Evolutionary conservation across 768 basidiomycete species (phyloP), one percentile per base, ranked within the genome.

Genomic region (Agrocybe pediades): DNA sequence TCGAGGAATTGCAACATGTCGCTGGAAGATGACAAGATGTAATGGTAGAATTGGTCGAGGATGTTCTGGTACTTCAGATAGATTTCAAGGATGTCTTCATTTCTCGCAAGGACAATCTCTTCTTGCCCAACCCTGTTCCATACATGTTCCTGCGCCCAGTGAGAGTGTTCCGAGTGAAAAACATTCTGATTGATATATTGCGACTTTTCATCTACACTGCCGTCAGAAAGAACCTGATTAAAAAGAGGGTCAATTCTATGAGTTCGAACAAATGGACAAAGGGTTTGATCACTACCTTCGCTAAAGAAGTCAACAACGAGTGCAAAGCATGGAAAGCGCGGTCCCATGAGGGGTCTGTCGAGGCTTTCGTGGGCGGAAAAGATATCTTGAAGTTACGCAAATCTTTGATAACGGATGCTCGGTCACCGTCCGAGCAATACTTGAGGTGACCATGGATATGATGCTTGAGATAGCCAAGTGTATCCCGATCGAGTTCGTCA

Each of bases 381-480:
- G 24, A n/a, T 9, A 43, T 23, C 17, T 29, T n/a, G 20, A 56
- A 54, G 6, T 47, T 7, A 9, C 41, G n/a, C 7, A 59, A 27
- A n/a, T 46, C 46, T 21, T 53, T 6, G 6, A 53, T 9, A n/a
- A 53, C n/a, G 7, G 11, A 13, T 25, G 41, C 23, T 11, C 39
- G 47, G 6, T 42, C 33, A n/a, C 26, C 19, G 1, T 44, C 23
- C 20, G 49, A 9, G 24, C 51, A 59, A 25, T 51, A 26, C 9
- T 24, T 33, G 19, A 56, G 49, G 42, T 59, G 58, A 16, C n/a
- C 19, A 15, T 20, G 33, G 27, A 59, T 36, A 40, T 59, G 58
- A 19, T 56, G 52, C 30, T 59, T 59, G 27, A 57, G 33, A 29
- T 61, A 61, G 13, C 56, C 59, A 53, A 56, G 57, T 1, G 56